A percentile compares a stretch with the other conserved stretches of the same genome.
Conservation (phyloP, 2,329 filamentous ascomycete genomes). For the Talaromyces sp. region DNA sequence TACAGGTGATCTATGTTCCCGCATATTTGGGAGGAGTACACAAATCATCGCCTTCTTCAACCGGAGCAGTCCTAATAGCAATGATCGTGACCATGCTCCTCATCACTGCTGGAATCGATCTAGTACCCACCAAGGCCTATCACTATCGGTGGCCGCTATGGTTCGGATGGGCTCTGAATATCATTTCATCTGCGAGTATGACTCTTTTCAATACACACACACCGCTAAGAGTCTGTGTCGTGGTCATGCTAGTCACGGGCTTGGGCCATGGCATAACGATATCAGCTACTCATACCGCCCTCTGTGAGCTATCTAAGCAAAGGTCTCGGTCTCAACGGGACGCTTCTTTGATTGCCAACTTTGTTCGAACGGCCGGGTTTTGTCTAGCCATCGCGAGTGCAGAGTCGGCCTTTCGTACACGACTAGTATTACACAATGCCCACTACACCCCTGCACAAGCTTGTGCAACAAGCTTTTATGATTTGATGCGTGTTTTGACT, state of each 20-base stretch:
- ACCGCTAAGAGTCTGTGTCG: background rate
- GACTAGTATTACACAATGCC: background rate
- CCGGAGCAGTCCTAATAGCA: slow-evolving; percentile 6
- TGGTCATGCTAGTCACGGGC: slow-evolving; percentile 11
- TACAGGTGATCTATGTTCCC: slow-evolving; percentile 11
- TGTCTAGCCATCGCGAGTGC: slow-evolving; percentile 11
- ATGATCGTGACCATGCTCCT: slow-evolving; percentile 4
- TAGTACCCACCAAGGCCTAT: slow-evolving; percentile 7
- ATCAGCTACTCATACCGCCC: slow-evolving; percentile 10
- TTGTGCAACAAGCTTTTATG: slow-evolving; percentile 9
- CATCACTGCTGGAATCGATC: background rate
- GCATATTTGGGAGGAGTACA: slow-evolving; percentile 12
- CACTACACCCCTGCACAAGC: background rate
- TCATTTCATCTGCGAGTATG: slow-evolving; percentile 12
- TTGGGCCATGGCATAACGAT: slow-evolving; percentile 14
- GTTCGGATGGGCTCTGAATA: slow-evolving; percentile 16
- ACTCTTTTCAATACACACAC: background rate
- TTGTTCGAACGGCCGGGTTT: slow-evolving; percentile 12
- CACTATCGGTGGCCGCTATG: slow-evolving; percentile 16
- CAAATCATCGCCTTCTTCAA: background rate
- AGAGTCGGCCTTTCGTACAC: slow-evolving; percentile 5
- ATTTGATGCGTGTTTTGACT: slow-evolving; percentile 13
- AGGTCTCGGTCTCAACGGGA: background rate
- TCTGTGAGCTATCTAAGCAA: background rate
- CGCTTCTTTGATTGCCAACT: slow-evolving; percentile 10